Base-by-base conservation (phyloP, 768 basidiomycete species). In the Zangia roseola region DNA sequence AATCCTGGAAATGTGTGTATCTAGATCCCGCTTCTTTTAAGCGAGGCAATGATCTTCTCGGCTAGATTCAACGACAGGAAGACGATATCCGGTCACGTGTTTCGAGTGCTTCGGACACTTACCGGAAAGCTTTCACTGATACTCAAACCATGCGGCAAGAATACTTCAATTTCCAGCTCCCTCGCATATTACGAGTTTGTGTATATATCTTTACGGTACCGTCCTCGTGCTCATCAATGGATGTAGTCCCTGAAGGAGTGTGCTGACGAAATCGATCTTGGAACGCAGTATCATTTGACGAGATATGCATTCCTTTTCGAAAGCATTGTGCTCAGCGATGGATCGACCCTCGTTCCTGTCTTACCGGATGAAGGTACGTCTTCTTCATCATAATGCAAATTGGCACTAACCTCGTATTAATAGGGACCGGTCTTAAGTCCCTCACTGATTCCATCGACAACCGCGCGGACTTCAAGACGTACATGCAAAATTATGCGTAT, bases 401-500 rank as follows among this genome's bases (percentile, higher is more conserved):
- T 39, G 19, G 33, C 20, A 26, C 31, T 55, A 21, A 60, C n/a
- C 6, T 30, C 23, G 28, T 17, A 21, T 26, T 28, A 19, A 51
- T 61, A 81, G 81, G 76, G 4, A 74, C 81, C 7, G 94, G 95
- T 12, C 71, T 99, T 41, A 95, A 95, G 66, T 74, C 86, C 2
- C 82, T 91, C 20, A 86, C 88, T 49, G 94, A 97, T 65, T 80
- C 83, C 6, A 97, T 99, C 57, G 95, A 99, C 69, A 94, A 94
- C 59, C 83, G 94, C 33, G 78, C 84, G 30, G 97, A 99, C 69
- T 98, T 99, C 74, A 95, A 89, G 71, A 83, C 79, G 8, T 99
- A 87, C 65, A 97, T 99, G 94, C 92, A 97, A 64, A 93, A 97
- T 64, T 99, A 95, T 63, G 86, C 90, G 1, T 92, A 94, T 61